phyloP scores from a whole-genome alignment of 2,329 filamentous ascomycete species.

The Pseudopyricularia cyperi region DNA sequence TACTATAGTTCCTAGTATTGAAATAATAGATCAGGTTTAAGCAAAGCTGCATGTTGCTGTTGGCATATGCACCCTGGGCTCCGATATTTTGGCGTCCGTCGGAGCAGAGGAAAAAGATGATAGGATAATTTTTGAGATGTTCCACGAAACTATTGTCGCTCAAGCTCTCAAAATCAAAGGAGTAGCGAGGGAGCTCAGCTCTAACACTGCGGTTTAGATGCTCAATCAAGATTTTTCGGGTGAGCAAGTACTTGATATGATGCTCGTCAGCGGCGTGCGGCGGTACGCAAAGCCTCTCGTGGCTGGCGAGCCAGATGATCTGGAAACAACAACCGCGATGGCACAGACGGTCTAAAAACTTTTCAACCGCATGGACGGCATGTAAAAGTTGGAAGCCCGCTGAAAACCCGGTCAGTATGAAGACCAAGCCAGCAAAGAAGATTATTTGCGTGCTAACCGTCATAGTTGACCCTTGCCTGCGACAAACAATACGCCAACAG shows the following conservation, averaged over 20 bases:
- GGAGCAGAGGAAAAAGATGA: slow-evolving; percentile 41
- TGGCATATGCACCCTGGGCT: too few species aligned
- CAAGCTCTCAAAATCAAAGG: slow-evolving; percentile 25
- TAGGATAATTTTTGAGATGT: too few species aligned
- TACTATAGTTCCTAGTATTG: slow-evolving; percentile 40
- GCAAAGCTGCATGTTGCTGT: too few species aligned
- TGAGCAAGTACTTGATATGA: slow-evolving; percentile 42
- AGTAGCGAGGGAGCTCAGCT: neutral
- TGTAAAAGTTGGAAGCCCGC: slow-evolving; percentile 60
- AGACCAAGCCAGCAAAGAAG: too few species aligned
- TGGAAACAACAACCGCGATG: slow-evolving; percentile 58
- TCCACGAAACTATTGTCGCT: too few species aligned
- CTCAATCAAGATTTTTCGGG: slow-evolving; percentile 48
- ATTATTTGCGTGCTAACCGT: slow-evolving; percentile 19
- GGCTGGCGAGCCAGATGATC: slow-evolving; percentile 52
- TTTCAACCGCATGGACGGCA: slow-evolving; percentile 55
- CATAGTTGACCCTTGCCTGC: slow-evolving; percentile 49
- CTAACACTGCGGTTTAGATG: slow-evolving; percentile 33
- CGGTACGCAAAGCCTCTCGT: slow-evolving; percentile 43
- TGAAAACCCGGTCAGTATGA: slow-evolving; percentile 9
- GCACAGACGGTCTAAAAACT: slow-evolving; percentile 45
- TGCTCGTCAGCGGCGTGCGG: slow-evolving; percentile 12
- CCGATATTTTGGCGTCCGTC: slow-evolving; percentile 29
- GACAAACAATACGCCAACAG: slow-evolving; percentile 51
- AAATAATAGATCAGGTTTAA: slow-evolving; percentile 37